phyloP scores from a whole-genome alignment of 2,329 filamentous ascomycete species.

The Aureobasidium sp. region DNA sequence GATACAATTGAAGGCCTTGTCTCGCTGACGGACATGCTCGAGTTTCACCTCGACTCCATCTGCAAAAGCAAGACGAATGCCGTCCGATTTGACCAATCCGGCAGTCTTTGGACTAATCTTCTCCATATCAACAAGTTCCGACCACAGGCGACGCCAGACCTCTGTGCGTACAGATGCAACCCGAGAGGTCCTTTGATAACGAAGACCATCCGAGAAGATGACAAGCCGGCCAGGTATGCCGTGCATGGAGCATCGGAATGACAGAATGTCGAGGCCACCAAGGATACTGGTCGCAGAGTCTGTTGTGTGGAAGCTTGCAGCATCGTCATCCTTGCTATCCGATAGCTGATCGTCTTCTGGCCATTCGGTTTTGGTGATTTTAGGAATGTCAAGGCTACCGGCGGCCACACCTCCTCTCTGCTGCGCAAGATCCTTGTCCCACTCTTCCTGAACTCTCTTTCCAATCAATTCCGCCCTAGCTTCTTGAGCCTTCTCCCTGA shows the following conservation, averaged over 20 bases:
- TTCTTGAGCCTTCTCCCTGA: slow-evolving; percentile 25
- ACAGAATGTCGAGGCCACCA: slow-evolving; percentile 20
- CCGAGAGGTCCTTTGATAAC: slow-evolving; percentile 19
- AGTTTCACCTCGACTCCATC: slow-evolving; percentile 15
- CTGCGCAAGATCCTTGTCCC: slow-evolving; percentile 3
- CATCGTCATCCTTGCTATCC: slow-evolving; percentile 3
- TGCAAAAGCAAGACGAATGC: slow-evolving; percentile 7
- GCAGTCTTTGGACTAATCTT: slow-evolving; percentile 19
- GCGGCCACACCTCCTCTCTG: neutral
- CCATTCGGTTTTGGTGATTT: neutral
- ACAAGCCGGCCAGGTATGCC: slow-evolving; percentile 21
- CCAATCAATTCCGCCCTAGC: slow-evolving; percentile 22
- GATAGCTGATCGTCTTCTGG: neutral
- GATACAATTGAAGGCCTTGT: slow-evolving; percentile 32
- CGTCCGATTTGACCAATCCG: slow-evolving; percentile 5
- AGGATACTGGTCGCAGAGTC: slow-evolving; percentile 19
- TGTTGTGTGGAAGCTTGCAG: slow-evolving; percentile 19
- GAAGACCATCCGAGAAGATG: slow-evolving; percentile 22
- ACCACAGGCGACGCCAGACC: slow-evolving; percentile 22
- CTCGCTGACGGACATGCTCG: slow-evolving; percentile 27
- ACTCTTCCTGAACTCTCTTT: slow-evolving; percentile 19
- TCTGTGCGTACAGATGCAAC: slow-evolving; percentile 16
- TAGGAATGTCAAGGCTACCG: neutral
- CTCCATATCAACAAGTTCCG: slow-evolving; percentile 25
- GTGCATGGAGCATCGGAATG: slow-evolving; percentile 23